A percentile compares a stretch with the other conserved stretches of the same genome.
These are phyloP conservation scores for Calycina marina DNA, from an alignment of 2,329 filamentous ascomycete genomes.

Conservation along the genomic window DNA sequence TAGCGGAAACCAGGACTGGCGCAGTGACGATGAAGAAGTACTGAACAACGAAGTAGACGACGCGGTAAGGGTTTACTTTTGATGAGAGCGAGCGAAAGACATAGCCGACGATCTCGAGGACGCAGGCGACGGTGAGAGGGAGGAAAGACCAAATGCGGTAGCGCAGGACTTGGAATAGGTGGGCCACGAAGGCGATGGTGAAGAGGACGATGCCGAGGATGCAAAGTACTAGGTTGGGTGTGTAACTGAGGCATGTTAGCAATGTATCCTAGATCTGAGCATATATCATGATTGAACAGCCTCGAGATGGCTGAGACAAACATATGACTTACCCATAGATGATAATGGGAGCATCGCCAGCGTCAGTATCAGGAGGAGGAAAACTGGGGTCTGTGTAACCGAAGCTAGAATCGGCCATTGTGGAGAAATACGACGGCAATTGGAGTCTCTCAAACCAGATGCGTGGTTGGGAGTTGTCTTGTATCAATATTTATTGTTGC, in stretches of 20 bases:
- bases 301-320: no score
- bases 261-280: background rate
- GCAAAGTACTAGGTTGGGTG: constrained; percentile 3
- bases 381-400: constrained; percentile 5
- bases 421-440: no score
- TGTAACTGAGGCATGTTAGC: constrained; percentile 1
- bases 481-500: no score
- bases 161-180: constrained; percentile 24
- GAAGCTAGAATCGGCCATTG: background rate
- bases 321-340: constrained; percentile 6
- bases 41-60: constrained; percentile 40
- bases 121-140: constrained; percentile 28
- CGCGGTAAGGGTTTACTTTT: constrained; percentile 35
- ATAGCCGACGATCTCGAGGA: constrained; percentile 37
- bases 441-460: no score
- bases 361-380: constrained; percentile 1
- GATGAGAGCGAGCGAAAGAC: constrained; percentile 32
- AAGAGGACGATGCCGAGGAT: constrained; percentile 24
- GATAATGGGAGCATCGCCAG: constrained; percentile 5
- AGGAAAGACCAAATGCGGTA: constrained; percentile 32
- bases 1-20: constrained; percentile 41
- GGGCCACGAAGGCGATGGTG: constrained; percentile 25
- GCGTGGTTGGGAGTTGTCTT: no score
- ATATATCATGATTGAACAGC: background rate
- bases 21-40: constrained; percentile 48